phyloP scores from a whole-genome alignment of 2,329 filamentous ascomycete genomes.

The Fusarium mangiferae region DNA sequence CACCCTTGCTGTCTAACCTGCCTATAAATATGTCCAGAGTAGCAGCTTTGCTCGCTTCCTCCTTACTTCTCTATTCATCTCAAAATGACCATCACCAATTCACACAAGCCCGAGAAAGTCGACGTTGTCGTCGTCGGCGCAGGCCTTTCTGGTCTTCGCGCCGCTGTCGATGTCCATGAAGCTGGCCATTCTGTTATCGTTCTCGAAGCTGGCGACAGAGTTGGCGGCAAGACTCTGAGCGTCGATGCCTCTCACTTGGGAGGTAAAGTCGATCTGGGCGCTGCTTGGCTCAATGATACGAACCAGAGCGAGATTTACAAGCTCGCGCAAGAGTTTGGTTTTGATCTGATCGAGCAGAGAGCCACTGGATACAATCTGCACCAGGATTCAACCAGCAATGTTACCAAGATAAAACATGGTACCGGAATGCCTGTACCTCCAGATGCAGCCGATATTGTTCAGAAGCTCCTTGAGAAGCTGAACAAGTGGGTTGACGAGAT shows the following conservation, averaged over 20 bases:
- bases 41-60: not conserved
- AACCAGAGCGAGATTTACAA: constrained; percentile 34
- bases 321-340: constrained; percentile 25
- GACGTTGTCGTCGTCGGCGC: constrained; percentile 36
- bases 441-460: constrained; percentile 6
- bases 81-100: constrained; percentile 8
- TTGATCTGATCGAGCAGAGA: constrained; percentile 34
- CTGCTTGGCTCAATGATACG: constrained; percentile 41
- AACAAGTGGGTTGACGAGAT: constrained; percentile 13
- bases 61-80: not conserved
- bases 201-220: constrained; percentile 58
- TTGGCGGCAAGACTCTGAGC: constrained; percentile 57
- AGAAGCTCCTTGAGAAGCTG: constrained; percentile 10
- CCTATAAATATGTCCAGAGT: not conserved
- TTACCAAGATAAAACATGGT: constrained; percentile 21
- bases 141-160: constrained; percentile 49
- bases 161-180: constrained; percentile 47
- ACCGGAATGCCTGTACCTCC: constrained; percentile 1
- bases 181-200: constrained; percentile 53
- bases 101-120: not conserved
- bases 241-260: constrained; percentile 1
- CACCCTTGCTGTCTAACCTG: not conserved
- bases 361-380: constrained; percentile 15
- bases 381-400: constrained; percentile 15
- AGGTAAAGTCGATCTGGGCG: constrained; percentile 35